Base-by-base conservation (phyloP, 805 yeast species). In the Hanseniaspora lachancei region DNA sequence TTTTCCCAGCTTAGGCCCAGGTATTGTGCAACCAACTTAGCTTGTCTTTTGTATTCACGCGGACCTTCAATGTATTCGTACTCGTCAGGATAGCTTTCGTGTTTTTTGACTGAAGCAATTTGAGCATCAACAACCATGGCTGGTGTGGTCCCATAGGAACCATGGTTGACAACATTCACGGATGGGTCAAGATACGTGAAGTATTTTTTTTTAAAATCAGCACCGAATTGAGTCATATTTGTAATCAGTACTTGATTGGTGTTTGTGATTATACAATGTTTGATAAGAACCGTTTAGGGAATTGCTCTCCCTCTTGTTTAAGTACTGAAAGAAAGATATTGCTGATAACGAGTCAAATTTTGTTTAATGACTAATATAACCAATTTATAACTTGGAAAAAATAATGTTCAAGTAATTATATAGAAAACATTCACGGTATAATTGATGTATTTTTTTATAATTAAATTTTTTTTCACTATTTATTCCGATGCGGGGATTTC, bases 111-210 rank as follows among this genome's bases (percentile, higher is more conserved):
- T 20, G 61, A 62, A 49, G 66, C 60, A 36, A 66, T 58, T 58
- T 68, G 74, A 15, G 66, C 68, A 1, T 74, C 74, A 24, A 71
- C 60, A 1, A 82, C 78, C 5, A 72, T 68, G 9, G 63, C 68
- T 0, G 88, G 84, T 3, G 76, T 70, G 1, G 75, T 68, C 1
- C 88, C 89, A 62, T 66, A 83, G 0, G 85, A 76, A 8, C 88
- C 88, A 63, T 82, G 82, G 65, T 83, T 83, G 47, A 81, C 74
- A 16, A 78, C 77, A 4, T 65, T 64, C 9, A 72, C 70, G 2
- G 65, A 71, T 1, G 69, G 61, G 35, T 68, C 75, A 13, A 79
- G 68, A 16, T 64, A 60, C 1, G 70, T 61, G 63, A 79, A 83
- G 62, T 77, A 70, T 57, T 73, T 66, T n/a, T 70, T 63, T 56